A percentile compares a stretch with the other conserved stretches of the same genome.
Evolutionary conservation across 768 basidiomycete species (phyloP).

Genomic region (Cystobasidium onofrii): DNA sequence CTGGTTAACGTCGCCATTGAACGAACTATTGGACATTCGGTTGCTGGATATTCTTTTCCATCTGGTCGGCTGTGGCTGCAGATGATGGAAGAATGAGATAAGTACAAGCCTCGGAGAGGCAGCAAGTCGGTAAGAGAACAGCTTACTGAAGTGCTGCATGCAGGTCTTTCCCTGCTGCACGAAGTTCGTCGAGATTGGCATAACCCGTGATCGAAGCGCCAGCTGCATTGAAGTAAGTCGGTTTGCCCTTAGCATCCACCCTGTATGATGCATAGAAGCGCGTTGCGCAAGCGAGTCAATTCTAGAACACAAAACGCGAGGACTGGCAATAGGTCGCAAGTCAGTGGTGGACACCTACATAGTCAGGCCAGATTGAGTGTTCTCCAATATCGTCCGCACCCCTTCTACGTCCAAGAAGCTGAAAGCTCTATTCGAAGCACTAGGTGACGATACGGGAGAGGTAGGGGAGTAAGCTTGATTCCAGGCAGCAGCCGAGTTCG

Average conservation of each 20-base stretch:
- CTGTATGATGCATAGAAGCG: neutral
- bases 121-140: too few relatives aligned
- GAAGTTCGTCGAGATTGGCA: neutral
- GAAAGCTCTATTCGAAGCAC: neutral
- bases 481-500: neutral
- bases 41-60: constrained; percentile 5
- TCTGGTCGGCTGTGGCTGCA: constrained; percentile 7
- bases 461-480: neutral
- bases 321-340: too few relatives aligned
- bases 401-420: constrained; percentile 1
- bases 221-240: constrained; percentile 14
- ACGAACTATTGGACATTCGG: constrained; percentile 11
- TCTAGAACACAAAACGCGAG: too few relatives aligned
- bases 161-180: neutral
- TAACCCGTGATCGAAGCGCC: constrained; percentile 10
- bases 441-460: neutral
- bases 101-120: too few relatives aligned
- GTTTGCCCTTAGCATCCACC: neutral
- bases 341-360: too few relatives aligned
- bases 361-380: constrained; percentile 9
- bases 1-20: neutral
- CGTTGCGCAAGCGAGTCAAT: neutral
- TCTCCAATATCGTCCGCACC: constrained; percentile 16
- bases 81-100: too few relatives aligned
- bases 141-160: neutral